Conservation (phyloP, 805 yeast genomes). For the Lachancea dasiensis region DNA sequence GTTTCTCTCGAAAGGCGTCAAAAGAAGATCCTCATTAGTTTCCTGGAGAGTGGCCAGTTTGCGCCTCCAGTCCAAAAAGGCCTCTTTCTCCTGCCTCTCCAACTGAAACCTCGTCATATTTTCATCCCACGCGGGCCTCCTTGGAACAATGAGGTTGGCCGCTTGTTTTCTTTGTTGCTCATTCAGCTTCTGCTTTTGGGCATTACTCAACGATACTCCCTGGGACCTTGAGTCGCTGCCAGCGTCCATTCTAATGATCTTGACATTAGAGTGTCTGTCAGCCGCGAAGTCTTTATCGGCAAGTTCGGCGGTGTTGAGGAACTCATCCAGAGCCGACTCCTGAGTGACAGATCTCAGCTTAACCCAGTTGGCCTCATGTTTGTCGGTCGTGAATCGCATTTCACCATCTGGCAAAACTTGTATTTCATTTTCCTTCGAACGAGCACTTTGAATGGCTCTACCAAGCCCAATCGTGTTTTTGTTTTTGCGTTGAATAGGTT, state of each 20-base stretch:
- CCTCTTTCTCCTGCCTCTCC: slow-evolving; percentile 80
- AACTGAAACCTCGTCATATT: slow-evolving; percentile 67
- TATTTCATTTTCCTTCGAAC: slow-evolving; percentile 61
- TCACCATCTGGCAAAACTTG: slow-evolving; percentile 80
- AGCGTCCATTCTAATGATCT: slow-evolving; percentile 67
- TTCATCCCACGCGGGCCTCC: slow-evolving; percentile 84
- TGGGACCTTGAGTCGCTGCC: slow-evolving; percentile 38
- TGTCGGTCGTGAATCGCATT: slow-evolving; percentile 79
- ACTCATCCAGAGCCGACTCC: slow-evolving; percentile 89
- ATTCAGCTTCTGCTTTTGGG: slow-evolving; percentile 57
- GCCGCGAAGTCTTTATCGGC: slow-evolving; percentile 97
- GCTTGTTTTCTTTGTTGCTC: slow-evolving; percentile 63
- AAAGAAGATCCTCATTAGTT: slow-evolving; percentile 64
- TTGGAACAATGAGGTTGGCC: slow-evolving; percentile 74
- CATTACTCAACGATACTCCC: slow-evolving; percentile 58
- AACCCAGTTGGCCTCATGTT: slow-evolving; percentile 83
- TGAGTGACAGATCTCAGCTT: slow-evolving; percentile 91
- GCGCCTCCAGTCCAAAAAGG: slow-evolving; percentile 93
- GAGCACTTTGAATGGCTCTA: slow-evolving; percentile 68
- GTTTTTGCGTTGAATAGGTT: slow-evolving; percentile 78
- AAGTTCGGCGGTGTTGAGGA: slow-evolving; percentile 87
- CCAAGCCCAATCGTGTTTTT: slow-evolving; percentile 84
- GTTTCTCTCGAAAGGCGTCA: slow-evolving; percentile 96
- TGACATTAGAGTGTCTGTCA: slow-evolving; percentile 75
- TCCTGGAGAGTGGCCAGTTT: slow-evolving; percentile 81